Conservation (phyloP, 352 stramenopile species). For the Phytophthora pistaciae region DNA sequence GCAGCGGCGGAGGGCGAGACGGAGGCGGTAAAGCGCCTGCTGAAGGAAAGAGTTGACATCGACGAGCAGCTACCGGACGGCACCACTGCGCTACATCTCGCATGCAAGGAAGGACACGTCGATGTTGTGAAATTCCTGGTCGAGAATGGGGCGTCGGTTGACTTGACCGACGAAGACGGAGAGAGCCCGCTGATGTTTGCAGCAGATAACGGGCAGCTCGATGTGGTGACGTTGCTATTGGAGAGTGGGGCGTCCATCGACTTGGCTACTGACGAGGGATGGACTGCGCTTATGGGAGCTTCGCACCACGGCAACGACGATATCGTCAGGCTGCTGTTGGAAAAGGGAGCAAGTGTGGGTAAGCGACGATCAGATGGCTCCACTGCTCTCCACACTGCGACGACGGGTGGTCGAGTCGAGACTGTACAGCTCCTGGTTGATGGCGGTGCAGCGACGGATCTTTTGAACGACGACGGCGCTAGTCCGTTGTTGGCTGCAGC, state of each 20-base stretch:
- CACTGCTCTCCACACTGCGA: not conserved
- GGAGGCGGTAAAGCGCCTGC: not conserved
- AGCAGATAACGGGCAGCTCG: not conserved
- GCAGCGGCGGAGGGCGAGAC: not conserved
- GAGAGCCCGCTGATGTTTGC: constrained; percentile 1
- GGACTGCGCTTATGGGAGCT: constrained; percentile 10
- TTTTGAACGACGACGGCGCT: not conserved
- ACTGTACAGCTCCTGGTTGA: not conserved
- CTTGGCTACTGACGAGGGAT: constrained; percentile 1
- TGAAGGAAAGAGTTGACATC: not conserved
- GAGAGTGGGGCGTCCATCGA: constrained; percentile 3
- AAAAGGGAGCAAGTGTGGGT: constrained; percentile 2
- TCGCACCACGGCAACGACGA: not conserved
- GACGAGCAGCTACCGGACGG: not conserved
- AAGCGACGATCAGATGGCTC: not conserved
- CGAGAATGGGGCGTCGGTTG: not conserved
- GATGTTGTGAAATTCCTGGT: not conserved
- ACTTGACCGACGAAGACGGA: not conserved
- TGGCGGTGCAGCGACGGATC: not conserved
- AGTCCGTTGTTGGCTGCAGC: not conserved
- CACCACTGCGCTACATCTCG: not conserved
- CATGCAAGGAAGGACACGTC: not conserved
- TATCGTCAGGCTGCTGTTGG: constrained; percentile 3
- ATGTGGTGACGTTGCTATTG: constrained; percentile 2
- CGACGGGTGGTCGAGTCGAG: not conserved